Evolutionary conservation across 257 asterid genomes (phyloP), one percentile per base, ranked within the genome.

Genomic region (Thymus mandschuricus): DNA sequence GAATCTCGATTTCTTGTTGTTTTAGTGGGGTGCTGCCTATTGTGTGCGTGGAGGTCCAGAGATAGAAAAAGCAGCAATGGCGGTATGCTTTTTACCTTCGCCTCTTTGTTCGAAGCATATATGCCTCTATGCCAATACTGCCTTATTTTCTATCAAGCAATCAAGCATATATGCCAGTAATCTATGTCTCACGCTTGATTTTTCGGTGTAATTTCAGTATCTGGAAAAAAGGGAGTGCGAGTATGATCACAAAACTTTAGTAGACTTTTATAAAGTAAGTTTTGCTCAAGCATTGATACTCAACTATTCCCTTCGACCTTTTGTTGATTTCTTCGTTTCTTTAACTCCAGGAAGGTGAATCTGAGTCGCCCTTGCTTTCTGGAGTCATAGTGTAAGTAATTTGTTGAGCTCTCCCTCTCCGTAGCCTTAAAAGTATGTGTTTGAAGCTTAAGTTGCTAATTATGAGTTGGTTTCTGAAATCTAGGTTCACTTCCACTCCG

Each of bases 11-110:
- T 40, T n/a, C 28, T 73, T 46, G 6, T 64, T 33, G 45, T 68
- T 66, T 10, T 84, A 93, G 98, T 94, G 98, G 98, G 98, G 98
- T 45, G 89, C 95, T 79, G 98, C 89, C 61, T 92, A 80, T 56
- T 90, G 97, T 31, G 88, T 92, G 50, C 81, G 95, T 50, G 98
- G 98, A 70, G 97, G 96, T 50, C 81, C 87, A 1, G 97, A 87
- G 61, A 88, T 74, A 72, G 98, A 90, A 78, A 83, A 80, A 28
- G 86, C 85, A 43, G 92, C 95, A 69, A 91, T 93, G 90, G 86
- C 75, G 86, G 98, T 91, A 86, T 69, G 78, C 59, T 44, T 46
- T 44, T 21, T 48, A 21, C 30, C 60, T 57, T 65, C 55, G 31
- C 28, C 54, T 28, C 33, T 61, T 52, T 69, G 61, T 5, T 62